A percentile compares a stretch with the other conserved stretches of the same genome.
Evolutionary conservation across 768 basidiomycete genomes (phyloP).

Genomic region (Trametes villosa): DNA sequence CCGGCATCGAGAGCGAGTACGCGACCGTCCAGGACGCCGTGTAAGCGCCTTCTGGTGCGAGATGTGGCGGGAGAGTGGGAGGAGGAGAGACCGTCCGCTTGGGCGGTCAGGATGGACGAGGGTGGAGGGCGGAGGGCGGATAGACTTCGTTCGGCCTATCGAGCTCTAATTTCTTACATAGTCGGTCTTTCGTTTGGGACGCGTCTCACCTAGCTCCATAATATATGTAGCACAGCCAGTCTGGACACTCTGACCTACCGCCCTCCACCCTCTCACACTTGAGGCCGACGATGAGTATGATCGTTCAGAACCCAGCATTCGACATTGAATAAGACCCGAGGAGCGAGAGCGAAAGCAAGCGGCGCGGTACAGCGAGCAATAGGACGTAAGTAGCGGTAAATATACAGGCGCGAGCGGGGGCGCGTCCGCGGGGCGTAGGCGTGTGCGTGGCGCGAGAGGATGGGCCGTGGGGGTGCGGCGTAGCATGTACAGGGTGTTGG

Average conservation of each 20-base stretch:
- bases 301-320: no score
- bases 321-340: background rate
- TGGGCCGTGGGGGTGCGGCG: background rate
- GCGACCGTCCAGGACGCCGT: conserved; percentile 74
- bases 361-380: background rate
- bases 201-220: background rate
- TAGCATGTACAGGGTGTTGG: background rate
- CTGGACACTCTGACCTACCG: no score
- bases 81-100: background rate
- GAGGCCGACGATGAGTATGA: no score
- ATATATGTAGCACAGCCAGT: background rate
- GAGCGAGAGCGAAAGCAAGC: background rate
- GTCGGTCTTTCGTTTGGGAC: background rate
- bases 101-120: background rate
- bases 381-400: background rate
- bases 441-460: no score
- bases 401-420: background rate
- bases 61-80: background rate
- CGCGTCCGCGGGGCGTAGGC: background rate
- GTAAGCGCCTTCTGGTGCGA: conserved; percentile 35
- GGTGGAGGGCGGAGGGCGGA: background rate
- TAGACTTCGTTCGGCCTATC: conserved; percentile 3
- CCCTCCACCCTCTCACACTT: background rate
- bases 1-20: conserved; percentile 95
- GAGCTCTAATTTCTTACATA: background rate